A percentile compares a stretch with the other conserved stretches of the same genome.
Evolutionary conservation across 176 grass and related monocot genomes (phyloP).

Genomic region (Bromus sterilis): DNA sequence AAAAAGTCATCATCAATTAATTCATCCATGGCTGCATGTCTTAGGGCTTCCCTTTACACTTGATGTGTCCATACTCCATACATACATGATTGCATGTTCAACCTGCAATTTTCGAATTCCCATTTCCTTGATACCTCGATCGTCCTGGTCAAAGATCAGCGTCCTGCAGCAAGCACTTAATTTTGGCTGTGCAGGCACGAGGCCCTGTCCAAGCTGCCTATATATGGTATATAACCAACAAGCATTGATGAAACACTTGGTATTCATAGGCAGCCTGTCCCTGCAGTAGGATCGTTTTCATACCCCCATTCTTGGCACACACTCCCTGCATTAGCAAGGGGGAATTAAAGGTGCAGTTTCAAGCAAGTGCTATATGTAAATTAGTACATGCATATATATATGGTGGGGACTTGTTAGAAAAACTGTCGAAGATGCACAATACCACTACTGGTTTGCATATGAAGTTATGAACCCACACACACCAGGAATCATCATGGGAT

Average conservation of each 20-base stretch:
- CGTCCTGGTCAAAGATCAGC: not conserved
- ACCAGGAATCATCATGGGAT: not conserved
- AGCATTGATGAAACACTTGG: constrained; percentile 10
- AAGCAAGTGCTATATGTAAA: constrained; percentile 2
- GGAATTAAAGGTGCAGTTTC: constrained; percentile 8
- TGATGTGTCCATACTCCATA: not conserved
- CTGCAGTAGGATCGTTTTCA: constrained; percentile 7
- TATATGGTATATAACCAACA: not conserved
- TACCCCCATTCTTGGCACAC: not conserved
- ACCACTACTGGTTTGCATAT: not conserved
- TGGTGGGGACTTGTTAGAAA: not conserved
- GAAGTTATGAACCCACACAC: not conserved
- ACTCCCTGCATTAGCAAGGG: not conserved
- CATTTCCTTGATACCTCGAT: not conserved
- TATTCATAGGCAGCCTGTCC: not conserved
- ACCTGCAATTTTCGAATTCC: not conserved
- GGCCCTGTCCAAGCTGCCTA: not conserved
- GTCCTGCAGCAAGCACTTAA: not conserved
- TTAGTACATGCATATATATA: not conserved
- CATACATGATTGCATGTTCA: not conserved
- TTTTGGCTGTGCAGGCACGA: not conserved
- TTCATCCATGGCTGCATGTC: not conserved
- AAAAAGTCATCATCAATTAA: not conserved
- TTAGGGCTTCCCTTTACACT: not conserved
- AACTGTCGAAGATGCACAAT: not conserved